Conservation (phyloP, 805 yeast species). For the Blastobotrys muscicola region DNA sequence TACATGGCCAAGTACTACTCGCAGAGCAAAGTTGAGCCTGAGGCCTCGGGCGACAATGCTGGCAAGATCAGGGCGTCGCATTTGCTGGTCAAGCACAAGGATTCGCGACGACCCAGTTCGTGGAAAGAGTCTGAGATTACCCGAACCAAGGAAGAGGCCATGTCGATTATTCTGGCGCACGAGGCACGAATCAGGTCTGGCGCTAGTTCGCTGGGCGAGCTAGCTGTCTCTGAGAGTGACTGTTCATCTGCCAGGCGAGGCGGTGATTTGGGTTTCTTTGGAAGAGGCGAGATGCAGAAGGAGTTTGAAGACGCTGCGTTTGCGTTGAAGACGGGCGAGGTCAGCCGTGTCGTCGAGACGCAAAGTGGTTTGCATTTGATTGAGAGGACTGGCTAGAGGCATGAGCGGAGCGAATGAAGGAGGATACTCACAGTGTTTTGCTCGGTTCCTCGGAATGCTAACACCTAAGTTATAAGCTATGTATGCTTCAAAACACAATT, state of each 20-base stretch:
- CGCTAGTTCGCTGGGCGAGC: constrained; percentile 51
- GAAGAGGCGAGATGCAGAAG: constrained; percentile 92
- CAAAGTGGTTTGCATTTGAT: constrained; percentile 88
- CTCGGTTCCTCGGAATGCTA: background rate
- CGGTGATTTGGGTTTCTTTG: constrained; percentile 88
- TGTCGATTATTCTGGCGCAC: constrained; percentile 45
- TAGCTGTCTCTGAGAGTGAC: constrained; percentile 80
- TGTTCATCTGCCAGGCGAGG: constrained; percentile 78
- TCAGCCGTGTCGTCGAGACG: constrained; percentile 75
- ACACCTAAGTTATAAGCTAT: background rate
- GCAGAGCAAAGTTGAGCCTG: constrained; percentile 13
- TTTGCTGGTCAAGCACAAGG: constrained; percentile 71
- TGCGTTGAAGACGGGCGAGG: constrained; percentile 69
- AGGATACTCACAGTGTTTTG: background rate
- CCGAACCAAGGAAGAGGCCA: constrained; percentile 73
- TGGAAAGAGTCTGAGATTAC: constrained; percentile 79
- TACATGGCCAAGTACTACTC: constrained; percentile 40
- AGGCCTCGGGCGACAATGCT: constrained; percentile 22
- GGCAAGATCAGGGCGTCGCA: constrained; percentile 74
- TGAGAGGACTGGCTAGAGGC: constrained; percentile 63
- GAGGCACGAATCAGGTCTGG: constrained; percentile 55
- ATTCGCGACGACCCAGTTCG: constrained; percentile 81
- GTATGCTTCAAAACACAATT: no score
- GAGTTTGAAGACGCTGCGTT: constrained; percentile 84
- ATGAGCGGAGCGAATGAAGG: background rate